Percentiles rank a stretch among this genome's conserved stretches.
Conservation (phyloP, 2,329 filamentous ascomycete genomes). For the Fusarium tanahbumbuense region DNA sequence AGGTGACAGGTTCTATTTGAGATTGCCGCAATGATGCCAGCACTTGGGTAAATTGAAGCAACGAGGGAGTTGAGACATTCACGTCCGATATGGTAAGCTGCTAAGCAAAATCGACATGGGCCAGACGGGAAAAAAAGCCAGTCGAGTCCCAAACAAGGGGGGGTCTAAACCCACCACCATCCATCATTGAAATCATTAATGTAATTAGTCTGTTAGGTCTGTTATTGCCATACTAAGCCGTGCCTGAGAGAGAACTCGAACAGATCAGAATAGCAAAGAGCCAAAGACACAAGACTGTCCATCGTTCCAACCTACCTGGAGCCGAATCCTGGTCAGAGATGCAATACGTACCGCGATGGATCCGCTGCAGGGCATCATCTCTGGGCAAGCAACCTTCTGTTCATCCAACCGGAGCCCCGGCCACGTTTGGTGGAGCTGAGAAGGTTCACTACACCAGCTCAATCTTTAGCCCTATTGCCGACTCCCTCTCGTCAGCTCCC, state of each 20-base stretch:
- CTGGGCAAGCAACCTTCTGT: conserved; percentile 33
- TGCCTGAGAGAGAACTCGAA: conserved; percentile 9
- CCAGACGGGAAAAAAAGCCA: conserved; percentile 25
- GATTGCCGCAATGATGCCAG: conserved; percentile 16
- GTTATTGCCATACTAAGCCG: conserved; percentile 3
- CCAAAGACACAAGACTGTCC: neutral
- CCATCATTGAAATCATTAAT: conserved; percentile 29
- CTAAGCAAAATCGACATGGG: conserved; percentile 30
- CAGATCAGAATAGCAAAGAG: conserved; percentile 3
- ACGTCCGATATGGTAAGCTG: conserved; percentile 19
- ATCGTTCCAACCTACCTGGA: neutral
- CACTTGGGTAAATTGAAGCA: conserved; percentile 39
- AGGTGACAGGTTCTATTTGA: conserved; percentile 6
- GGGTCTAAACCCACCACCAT: conserved; percentile 41
- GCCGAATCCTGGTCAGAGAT: conserved; percentile 4
- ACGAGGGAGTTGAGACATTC: conserved; percentile 45
- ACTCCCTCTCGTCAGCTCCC: conserved; percentile 44
- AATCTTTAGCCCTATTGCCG: conserved; percentile 48
- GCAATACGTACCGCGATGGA: conserved; percentile 19
- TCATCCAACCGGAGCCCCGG: conserved; percentile 43
- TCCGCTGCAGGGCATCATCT: conserved; percentile 30
- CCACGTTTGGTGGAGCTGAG: conserved; percentile 44
- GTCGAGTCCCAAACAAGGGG: conserved; percentile 25
- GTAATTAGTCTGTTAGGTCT: neutral
- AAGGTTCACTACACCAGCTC: conserved; percentile 39